Evolutionary conservation across 345 rosid species (phyloP).

Genomic region (Populus deltoides): DNA sequence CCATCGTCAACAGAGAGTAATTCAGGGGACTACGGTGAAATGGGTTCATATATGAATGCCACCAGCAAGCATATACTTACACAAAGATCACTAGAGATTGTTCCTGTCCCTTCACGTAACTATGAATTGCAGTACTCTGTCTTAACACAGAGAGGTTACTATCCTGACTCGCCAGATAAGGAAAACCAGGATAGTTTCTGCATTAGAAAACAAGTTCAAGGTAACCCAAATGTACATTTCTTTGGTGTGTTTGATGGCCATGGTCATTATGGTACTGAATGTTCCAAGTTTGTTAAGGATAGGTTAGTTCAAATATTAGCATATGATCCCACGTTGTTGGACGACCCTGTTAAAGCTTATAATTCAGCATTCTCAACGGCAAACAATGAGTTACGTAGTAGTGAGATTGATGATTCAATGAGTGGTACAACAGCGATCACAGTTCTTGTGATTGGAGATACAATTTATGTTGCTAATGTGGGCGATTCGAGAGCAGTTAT

Average conservation of each 20-base stretch:
- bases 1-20: constrained; percentile 62
- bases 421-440: constrained; percentile 96
- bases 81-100: constrained; percentile 55
- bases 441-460: constrained; percentile 81
- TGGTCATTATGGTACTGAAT: constrained; percentile 69
- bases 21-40: constrained; percentile 33
- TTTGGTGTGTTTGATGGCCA: constrained; percentile 96
- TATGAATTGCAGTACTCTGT: constrained; percentile 71
- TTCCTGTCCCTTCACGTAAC: constrained; percentile 62
- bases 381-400: constrained; percentile 63
- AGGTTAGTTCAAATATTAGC: constrained; percentile 62
- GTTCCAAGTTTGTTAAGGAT: constrained; percentile 75
- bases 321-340: constrained; percentile 53
- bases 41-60: constrained; percentile 14
- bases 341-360: constrained; percentile 75
- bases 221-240: constrained; percentile 84
- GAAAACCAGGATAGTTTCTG: constrained; percentile 87
- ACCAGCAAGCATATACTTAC: constrained; percentile 45
- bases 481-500: constrained; percentile 98
- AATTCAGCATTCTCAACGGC: constrained; percentile 57
- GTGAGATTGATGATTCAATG: constrained; percentile 84
- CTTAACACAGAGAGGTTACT: constrained; percentile 75
- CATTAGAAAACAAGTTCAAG: constrained; percentile 66
- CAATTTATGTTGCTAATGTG: constrained; percentile 81
- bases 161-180: constrained; percentile 74